These are phyloP conservation scores for Sclerotinia spermophila DNA, from an alignment of 2,329 filamentous ascomycete genomes.

Conservation along the genomic window DNA sequence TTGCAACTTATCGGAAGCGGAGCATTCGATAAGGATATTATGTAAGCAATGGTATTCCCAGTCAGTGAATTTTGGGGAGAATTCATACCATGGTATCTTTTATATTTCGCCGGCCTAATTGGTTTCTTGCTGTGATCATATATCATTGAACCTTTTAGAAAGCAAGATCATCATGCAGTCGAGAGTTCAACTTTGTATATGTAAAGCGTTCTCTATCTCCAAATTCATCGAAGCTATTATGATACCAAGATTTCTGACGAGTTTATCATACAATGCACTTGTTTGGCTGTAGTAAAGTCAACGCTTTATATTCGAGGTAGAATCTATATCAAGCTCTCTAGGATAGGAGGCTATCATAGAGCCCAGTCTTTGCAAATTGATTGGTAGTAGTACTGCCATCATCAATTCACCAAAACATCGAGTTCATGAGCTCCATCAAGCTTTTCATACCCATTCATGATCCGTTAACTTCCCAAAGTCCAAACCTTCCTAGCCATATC, in stretches of 20 bases:
- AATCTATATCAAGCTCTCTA: neutral
- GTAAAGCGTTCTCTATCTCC: neutral
- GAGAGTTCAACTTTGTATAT: neutral
- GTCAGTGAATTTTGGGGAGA: neutral
- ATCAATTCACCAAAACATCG: neutral
- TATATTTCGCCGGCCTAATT: neutral
- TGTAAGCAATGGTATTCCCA: neutral
- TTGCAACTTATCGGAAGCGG: conserved; percentile 19
- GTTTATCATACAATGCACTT: neutral
- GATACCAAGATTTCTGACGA: neutral
- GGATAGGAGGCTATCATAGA: neutral
- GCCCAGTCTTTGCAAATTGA: neutral
- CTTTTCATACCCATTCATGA: neutral
- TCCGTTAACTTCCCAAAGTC: neutral
- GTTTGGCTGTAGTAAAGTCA: neutral
- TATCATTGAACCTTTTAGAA: neutral
- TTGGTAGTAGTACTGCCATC: neutral
- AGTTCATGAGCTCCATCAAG: neutral
- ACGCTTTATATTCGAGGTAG: neutral
- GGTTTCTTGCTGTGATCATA: neutral
- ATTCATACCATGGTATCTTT: neutral
- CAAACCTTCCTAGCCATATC: neutral
- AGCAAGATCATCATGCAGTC: neutral
- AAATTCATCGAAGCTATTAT: neutral
- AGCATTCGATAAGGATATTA: conserved; percentile 15